Conservation (phyloP, 2,329 filamentous ascomycete genomes). For the Pestalotiopsis sp. region DNA sequence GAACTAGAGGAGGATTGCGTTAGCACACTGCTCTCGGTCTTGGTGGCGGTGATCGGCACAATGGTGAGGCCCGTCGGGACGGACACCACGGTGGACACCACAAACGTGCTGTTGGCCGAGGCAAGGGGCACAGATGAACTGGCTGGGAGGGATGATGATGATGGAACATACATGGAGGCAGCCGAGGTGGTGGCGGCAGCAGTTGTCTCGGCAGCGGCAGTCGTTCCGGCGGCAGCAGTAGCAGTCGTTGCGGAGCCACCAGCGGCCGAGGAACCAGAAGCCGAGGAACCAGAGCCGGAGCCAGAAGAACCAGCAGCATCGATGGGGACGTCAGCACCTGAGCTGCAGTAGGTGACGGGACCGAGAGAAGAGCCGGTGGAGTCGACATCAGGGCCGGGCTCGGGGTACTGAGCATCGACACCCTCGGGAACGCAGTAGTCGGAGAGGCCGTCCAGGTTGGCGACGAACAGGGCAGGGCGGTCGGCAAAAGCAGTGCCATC, state of each 20-base stretch:
- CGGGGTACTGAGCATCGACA: slow-evolving; percentile 65
- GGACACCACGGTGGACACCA: slow-evolving; percentile 4
- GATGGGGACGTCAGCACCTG: slow-evolving; percentile 32
- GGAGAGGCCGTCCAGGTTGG: slow-evolving; percentile 62
- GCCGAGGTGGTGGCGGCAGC: slow-evolving; percentile 16
- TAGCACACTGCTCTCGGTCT: neutral
- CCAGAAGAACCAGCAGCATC: slow-evolving; percentile 25
- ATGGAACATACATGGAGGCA: slow-evolving; percentile 23
- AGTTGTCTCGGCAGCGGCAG: neutral
- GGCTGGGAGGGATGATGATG: slow-evolving; percentile 17
- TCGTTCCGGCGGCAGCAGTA: slow-evolving; percentile 2
- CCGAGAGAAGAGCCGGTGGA: slow-evolving; percentile 37
- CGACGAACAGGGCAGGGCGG: slow-evolving; percentile 71
- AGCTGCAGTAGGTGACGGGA: slow-evolving; percentile 27
- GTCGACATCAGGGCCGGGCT: slow-evolving; percentile 62
- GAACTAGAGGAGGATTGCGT: slow-evolving; percentile 32
- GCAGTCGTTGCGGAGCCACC: slow-evolving; percentile 21
- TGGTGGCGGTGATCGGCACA: slow-evolving; percentile 23
- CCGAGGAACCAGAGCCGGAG: slow-evolving; percentile 29
- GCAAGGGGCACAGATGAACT: neutral
- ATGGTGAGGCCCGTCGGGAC: slow-evolving; percentile 21
- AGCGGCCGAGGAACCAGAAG: slow-evolving; percentile 23
- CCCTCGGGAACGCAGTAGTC: slow-evolving; percentile 62
- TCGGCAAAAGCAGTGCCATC: slow-evolving; percentile 46
- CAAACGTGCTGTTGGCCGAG: slow-evolving; percentile 1